Evolutionary conservation across 2,329 filamentous ascomycete species (phyloP), one percentile per base, ranked within the genome.

Genomic region (Colletotrichum cuscutae): DNA sequence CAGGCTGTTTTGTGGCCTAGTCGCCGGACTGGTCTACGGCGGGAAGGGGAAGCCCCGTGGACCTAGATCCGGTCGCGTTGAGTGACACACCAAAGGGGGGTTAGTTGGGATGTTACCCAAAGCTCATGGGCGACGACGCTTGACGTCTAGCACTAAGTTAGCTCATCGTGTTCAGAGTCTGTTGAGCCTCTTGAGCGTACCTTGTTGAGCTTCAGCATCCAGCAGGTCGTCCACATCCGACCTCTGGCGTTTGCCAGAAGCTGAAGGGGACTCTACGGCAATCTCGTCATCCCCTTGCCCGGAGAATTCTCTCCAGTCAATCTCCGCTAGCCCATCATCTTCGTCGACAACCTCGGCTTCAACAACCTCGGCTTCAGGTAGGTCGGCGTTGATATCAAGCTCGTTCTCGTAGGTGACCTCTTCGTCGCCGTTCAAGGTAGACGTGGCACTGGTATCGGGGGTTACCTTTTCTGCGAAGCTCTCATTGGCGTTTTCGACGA

Each of bases 351-450:
- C 53, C 6, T 30, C 35, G 13, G 56, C 28, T 37, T 42, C 53
- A n/a, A 32, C 62, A 19, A n/a, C 24, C 11, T 67, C 65, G 19
- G 59, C 26, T 24, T 56, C 70, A 32, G 59, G 68, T 53, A 75
- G 52, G 69, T 72, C 72, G 70, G 75, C 75, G 30, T 75, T 68
- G 62, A 65, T 28, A 80, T 80, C 82, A 84, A 76, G 84, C 22
- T 80, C 77, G 52, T 77, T 71, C 52, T 77, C 66, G 52, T 76
- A 75, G 28, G 73, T 76, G 28, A 75, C 77, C 37, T 81, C 80
- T 49, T 78, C 81, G 46, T 81, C 79, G 57, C 79, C 82, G 61
- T 78, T 76, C 42, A 82, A 74, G 5, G 81, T 82, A 32, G 79
- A 77, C 19, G 80, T 81, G 24, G 80, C 80, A 68, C 79, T 80